These are phyloP conservation scores for Hortiboletus campestris DNA, from an alignment of 768 basidiomycete species.

Conservation along the genomic window DNA sequence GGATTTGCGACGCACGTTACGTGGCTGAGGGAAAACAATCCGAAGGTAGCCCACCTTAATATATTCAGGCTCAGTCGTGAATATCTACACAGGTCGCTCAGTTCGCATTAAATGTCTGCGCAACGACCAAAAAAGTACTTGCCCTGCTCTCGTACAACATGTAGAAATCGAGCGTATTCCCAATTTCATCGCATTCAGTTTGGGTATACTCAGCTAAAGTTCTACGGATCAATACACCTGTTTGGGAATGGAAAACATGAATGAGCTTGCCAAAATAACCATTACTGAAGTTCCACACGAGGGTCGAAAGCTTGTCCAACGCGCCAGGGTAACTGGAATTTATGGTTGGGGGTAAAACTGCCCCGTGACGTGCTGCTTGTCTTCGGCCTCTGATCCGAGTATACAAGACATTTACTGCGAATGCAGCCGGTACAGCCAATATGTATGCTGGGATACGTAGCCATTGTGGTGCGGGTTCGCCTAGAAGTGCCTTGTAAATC, in stretches of 20 bases:
- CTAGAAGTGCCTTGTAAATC: conserved; percentile 8
- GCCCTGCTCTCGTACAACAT: conserved; percentile 30
- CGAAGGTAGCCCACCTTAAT: conserved; percentile 31
- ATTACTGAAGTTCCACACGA: conserved; percentile 38
- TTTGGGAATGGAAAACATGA: neutral
- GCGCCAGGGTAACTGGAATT: conserved; percentile 43
- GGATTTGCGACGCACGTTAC: neutral
- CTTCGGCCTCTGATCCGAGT: conserved; percentile 43
- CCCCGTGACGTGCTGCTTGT: conserved; percentile 44
- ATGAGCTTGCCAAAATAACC: conserved; percentile 48
- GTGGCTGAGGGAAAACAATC: neutral
- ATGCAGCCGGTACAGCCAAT: conserved; percentile 23
- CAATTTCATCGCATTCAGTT: conserved; percentile 14
- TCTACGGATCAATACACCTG: neutral
- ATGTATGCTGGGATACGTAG: conserved; percentile 17
- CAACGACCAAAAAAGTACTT: neutral
- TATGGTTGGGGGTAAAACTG: conserved; percentile 41
- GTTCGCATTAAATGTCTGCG: neutral
- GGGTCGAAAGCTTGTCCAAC: conserved; percentile 40
- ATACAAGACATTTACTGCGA: conserved; percentile 34
- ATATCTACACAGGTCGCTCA: conserved; percentile 25
- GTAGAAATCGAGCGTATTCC: conserved; percentile 24
- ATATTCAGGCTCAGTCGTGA: conserved; percentile 39
- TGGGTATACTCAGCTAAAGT: conserved; percentile 11
- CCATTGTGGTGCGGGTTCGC: conserved; percentile 9